phyloP scores from a whole-genome alignment of 164 flowering plant genomes.

The Warburgia ugandensis region DNA sequence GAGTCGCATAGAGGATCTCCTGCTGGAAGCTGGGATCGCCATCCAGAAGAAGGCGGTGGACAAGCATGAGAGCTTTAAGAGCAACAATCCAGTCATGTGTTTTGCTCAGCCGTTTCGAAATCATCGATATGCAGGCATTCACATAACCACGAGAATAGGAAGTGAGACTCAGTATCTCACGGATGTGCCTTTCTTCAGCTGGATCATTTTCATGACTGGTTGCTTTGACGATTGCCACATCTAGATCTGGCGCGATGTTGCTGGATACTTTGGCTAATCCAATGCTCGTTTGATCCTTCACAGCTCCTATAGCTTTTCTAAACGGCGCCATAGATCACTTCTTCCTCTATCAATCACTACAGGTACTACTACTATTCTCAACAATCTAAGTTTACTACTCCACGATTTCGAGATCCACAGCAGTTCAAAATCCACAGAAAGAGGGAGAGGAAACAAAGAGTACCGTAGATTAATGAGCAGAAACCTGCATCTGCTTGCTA shows the following conservation, averaged over 20 bases:
- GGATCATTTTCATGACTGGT: constrained; percentile 88
- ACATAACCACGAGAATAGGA: constrained; percentile 47
- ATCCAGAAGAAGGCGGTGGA: constrained; percentile 62
- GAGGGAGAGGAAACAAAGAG: too few relatives aligned
- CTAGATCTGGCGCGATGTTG: constrained; percentile 53
- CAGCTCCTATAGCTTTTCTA: constrained; percentile 71
- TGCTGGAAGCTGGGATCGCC: constrained; percentile 66
- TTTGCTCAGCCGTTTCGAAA: constrained; percentile 66
- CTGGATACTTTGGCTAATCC: constrained; percentile 51
- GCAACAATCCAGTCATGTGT: constrained; percentile 90
- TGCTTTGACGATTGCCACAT: constrained; percentile 84
- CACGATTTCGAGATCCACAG: too few relatives aligned
- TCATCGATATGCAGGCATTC: constrained; percentile 41
- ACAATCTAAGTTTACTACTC: too few relatives aligned
- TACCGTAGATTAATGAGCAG: too few relatives aligned
- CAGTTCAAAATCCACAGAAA: too few relatives aligned
- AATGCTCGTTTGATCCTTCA: constrained; percentile 61
- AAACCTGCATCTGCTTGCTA: too few relatives aligned
- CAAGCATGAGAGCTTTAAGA: constrained; percentile 58
- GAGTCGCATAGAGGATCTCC: constrained; percentile 74
- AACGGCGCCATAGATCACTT: too few relatives aligned
- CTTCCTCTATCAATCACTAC: too few relatives aligned
- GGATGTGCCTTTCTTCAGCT: constrained; percentile 57
- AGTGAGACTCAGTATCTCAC: constrained; percentile 50
- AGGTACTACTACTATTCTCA: too few relatives aligned